A percentile compares a stretch with the other conserved stretches of the same genome.
Evolutionary conservation across 768 basidiomycete species (phyloP).

Genomic region (Suillus brevipes): DNA sequence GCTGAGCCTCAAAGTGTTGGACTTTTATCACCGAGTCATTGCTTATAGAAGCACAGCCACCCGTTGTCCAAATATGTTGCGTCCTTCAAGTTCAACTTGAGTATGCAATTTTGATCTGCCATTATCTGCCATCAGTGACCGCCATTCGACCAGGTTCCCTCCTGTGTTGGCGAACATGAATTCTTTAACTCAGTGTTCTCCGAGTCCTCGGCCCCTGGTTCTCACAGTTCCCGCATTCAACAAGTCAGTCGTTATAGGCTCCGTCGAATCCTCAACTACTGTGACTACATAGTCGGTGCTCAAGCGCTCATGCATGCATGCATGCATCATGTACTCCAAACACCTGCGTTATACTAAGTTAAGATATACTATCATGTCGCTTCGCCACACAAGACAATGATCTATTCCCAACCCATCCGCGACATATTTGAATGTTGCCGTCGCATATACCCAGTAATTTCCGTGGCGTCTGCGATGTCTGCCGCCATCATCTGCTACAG

Average conservation of each 20-base stretch:
- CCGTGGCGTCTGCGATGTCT: background rate
- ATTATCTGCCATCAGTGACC: background rate
- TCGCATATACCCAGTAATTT: background rate
- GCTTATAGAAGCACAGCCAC: too few relatives aligned
- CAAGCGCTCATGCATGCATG: too few relatives aligned
- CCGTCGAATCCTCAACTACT: background rate
- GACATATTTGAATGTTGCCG: background rate
- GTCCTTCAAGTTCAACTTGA: too few relatives aligned
- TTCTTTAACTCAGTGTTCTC: background rate
- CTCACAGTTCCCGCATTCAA: background rate
- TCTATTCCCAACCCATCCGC: background rate
- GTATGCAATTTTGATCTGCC: too few relatives aligned
- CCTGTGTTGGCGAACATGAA: background rate
- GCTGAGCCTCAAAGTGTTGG: too few relatives aligned
- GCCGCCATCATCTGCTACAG: too few relatives aligned
- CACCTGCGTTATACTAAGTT: background rate
- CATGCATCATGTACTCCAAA: background rate
- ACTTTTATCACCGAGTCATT: too few relatives aligned
- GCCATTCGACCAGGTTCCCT: background rate
- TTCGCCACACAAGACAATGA: background rate
- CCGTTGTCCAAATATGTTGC: too few relatives aligned
- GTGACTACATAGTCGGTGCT: background rate
- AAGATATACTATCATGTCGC: background rate
- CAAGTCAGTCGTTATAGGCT: background rate
- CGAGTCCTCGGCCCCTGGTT: background rate